These are phyloP conservation scores for Lyophyllum decastes DNA, from an alignment of 768 basidiomycete species.

Conservation along the genomic window DNA sequence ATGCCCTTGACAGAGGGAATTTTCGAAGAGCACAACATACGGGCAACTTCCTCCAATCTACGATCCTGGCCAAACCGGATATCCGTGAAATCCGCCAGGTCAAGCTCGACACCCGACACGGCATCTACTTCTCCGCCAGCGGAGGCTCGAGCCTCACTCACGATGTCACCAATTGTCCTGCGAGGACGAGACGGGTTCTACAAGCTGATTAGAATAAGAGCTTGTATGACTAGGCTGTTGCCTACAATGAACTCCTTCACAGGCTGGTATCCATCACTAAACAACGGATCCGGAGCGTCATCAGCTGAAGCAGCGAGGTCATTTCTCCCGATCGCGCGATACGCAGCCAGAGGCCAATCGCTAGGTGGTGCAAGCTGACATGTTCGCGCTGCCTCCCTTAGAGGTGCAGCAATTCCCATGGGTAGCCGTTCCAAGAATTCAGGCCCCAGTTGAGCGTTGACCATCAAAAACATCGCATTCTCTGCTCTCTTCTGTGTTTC, in stretches of 20 bases:
- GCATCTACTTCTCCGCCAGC: constrained; percentile 57
- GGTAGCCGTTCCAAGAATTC: constrained; percentile 60
- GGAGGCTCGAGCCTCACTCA: constrained; percentile 49
- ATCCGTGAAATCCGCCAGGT: constrained; percentile 71
- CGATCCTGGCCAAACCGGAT: constrained; percentile 91
- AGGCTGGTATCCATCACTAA: constrained; percentile 55
- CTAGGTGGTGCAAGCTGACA: constrained; percentile 79
- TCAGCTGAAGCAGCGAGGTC: constrained; percentile 72
- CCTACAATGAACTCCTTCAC: constrained; percentile 61
- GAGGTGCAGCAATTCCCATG: constrained; percentile 71
- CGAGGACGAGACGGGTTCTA: constrained; percentile 56
- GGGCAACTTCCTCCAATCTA: constrained; percentile 86
- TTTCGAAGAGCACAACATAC: constrained; percentile 84
- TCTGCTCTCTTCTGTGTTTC: constrained; percentile 68
- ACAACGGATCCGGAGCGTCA: constrained; percentile 43
- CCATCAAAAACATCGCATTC: constrained; percentile 57
- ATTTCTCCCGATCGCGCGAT: constrained; percentile 68
- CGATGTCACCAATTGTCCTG: constrained; percentile 51
- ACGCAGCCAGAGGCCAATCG: constrained; percentile 72
- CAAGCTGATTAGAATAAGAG: constrained; percentile 4
- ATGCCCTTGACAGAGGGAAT: constrained; percentile 62
- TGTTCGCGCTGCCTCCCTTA: constrained; percentile 82
- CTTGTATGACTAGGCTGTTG: neutral
- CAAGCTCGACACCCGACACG: constrained; percentile 72
- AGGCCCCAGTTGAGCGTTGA: constrained; percentile 44